Evolutionary conservation across 2,329 filamentous ascomycete species (phyloP).

Genomic region (Sporothrix protearum): DNA sequence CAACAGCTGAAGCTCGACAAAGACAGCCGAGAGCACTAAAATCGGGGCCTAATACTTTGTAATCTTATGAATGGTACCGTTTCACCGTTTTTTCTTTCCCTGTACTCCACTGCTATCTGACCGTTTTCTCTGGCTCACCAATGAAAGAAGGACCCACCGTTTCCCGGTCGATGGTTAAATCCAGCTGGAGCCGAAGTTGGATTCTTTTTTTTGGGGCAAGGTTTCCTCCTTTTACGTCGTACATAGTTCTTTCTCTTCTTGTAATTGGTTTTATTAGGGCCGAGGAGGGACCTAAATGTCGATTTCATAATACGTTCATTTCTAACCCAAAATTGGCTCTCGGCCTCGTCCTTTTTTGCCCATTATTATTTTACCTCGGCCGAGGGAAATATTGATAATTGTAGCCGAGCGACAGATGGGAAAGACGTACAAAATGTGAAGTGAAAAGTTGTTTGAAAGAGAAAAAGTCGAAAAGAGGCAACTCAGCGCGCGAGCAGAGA

Average conservation of each 20-base stretch:
- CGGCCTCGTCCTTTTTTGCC: not conserved
- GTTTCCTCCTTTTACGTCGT: no score
- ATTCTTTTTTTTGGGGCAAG: not conserved
- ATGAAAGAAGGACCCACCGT: not conserved
- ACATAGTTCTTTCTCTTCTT: not conserved
- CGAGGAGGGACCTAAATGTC: not conserved
- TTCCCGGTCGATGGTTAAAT: constrained; percentile 2
- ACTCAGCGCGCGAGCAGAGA: not conserved
- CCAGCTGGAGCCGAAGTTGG: not conserved
- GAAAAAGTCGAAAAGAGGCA: constrained; percentile 10
- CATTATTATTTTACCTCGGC: not conserved
- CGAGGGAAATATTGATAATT: not conserved
- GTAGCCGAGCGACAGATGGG: not conserved
- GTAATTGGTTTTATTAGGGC: not conserved
- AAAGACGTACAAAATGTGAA: not conserved
- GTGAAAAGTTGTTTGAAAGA: not conserved
- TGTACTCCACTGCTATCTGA: not conserved
- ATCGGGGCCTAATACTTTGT: not conserved
- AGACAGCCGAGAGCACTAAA: not conserved
- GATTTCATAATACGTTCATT: not conserved
- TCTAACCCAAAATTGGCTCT: not conserved
- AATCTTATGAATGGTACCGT: not conserved
- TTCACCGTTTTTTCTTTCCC: not conserved
- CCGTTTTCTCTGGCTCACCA: not conserved
- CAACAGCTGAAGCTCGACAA: not conserved